phyloP scores from a whole-genome alignment of 2,329 filamentous ascomycete genomes.

The Pseudocercospora crystallina region DNA sequence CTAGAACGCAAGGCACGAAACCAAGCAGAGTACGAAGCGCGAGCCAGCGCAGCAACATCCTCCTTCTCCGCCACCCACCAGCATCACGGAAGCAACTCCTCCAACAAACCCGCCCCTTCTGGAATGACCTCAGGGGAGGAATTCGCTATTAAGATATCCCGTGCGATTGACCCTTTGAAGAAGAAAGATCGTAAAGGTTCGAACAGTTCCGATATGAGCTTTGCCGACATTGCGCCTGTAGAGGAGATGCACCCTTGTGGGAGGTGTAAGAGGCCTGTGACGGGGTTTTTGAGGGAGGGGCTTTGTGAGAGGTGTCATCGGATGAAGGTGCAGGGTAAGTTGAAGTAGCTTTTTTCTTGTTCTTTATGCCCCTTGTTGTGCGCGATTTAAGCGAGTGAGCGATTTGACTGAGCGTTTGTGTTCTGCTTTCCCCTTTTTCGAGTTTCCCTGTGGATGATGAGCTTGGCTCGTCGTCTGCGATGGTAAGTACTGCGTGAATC shows the following conservation, averaged over 20 bases:
- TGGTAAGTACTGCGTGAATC: background rate
- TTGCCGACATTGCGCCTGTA: constrained; percentile 22
- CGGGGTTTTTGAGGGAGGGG: constrained; percentile 11
- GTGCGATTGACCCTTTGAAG: constrained; percentile 15
- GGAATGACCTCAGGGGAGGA: constrained; percentile 12
- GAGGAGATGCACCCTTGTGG: constrained; percentile 17
- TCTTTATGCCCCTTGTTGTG: background rate
- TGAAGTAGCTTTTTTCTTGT: background rate
- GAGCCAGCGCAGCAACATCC: background rate
- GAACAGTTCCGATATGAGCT: constrained; percentile 18
- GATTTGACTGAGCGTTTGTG: background rate
- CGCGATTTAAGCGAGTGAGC: background rate
- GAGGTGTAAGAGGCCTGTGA: constrained; percentile 13
- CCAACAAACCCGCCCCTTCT: background rate
- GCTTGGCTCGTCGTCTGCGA: background rate
- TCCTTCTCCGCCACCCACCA: background rate
- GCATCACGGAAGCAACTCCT: background rate
- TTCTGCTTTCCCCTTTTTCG: background rate
- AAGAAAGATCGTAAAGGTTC: constrained; percentile 6
- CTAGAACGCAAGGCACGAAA: background rate
- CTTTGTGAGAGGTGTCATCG: constrained; percentile 14
- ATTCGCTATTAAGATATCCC: constrained; percentile 14
- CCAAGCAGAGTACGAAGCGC: background rate
- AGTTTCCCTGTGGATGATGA: background rate
- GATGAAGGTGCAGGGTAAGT: constrained; percentile 15